Percentiles rank a stretch among this genome's conserved stretches.
These are phyloP conservation scores for Fistulinella prunicolor DNA, from an alignment of 768 basidiomycete species.

Conservation along the genomic window DNA sequence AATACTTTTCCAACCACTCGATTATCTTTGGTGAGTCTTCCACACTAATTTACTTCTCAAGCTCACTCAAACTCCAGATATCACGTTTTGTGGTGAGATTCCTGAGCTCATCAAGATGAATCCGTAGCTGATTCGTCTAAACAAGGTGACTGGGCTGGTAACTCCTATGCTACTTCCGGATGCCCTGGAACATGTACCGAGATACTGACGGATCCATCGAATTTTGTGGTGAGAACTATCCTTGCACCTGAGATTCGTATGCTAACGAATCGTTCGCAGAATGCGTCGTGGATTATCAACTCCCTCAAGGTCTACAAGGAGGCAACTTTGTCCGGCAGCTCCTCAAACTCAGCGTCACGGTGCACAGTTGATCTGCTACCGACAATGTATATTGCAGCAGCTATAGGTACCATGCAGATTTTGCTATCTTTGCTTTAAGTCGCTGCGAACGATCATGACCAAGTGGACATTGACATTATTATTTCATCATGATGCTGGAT, in stretches of 20 bases:
- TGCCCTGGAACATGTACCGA: slow-evolving; percentile 74
- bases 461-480: slow-evolving; percentile 5
- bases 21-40: slow-evolving; percentile 65
- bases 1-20: slow-evolving; percentile 65
- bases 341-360: slow-evolving; percentile 21
- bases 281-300: slow-evolving; percentile 81
- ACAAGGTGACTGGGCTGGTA: slow-evolving; percentile 81
- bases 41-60: background rate
- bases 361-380: slow-evolving; percentile 2
- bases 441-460: background rate
- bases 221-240: slow-evolving; percentile 63
- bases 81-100: slow-evolving; percentile 73
- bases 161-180: slow-evolving; percentile 67
- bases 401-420: slow-evolving; percentile 9
- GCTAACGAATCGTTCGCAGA: slow-evolving; percentile 39
- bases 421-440: slow-evolving; percentile 18
- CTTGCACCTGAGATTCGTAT: background rate
- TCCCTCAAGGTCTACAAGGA: slow-evolving; percentile 71
- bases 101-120: background rate
- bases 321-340: slow-evolving; percentile 41
- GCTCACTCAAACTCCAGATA: slow-evolving; percentile 46
- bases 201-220: slow-evolving; percentile 60
- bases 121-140: slow-evolving; percentile 9
- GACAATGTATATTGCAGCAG: slow-evolving; percentile 11
- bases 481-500: slow-evolving; percentile 13